Conservation (phyloP, 495 filamentous ascomycete species). For the Daldinia loculata region DNA sequence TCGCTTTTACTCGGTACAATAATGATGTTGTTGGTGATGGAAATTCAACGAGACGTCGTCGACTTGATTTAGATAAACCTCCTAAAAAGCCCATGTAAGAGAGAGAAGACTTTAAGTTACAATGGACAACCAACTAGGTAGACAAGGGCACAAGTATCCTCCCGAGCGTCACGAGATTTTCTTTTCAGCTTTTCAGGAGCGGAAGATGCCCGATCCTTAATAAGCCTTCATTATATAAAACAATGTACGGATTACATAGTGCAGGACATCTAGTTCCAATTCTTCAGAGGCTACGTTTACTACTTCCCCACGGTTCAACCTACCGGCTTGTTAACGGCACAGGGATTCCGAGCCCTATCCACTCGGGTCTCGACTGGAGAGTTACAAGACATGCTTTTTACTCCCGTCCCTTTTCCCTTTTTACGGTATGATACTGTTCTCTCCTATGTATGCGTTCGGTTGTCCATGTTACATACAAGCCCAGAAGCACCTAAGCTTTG, state of each 20-base stretch:
- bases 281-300: no score
- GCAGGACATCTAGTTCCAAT: no score
- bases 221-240: slow-evolving; percentile 16
- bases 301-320: slow-evolving; percentile 31
- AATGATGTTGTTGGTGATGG: neutral
- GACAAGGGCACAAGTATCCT: neutral
- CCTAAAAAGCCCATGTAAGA: slow-evolving; percentile 16
- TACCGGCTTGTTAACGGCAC: slow-evolving; percentile 31
- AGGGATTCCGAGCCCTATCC: slow-evolving; percentile 10
- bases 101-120: neutral
- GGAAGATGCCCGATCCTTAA: slow-evolving; percentile 9
- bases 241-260: neutral
- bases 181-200: neutral
- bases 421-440: slow-evolving; percentile 18
- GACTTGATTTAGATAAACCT: neutral
- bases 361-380: neutral
- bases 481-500: slow-evolving; percentile 26
- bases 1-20: neutral
- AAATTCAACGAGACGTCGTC: neutral
- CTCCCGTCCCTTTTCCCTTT: neutral
- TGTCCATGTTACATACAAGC: no score
- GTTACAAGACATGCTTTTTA: slow-evolving; percentile 7
- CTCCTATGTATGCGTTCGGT: neutral
- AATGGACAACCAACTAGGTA: neutral
- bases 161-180: neutral